Evolutionary conservation across 345 rosid species (phyloP).

Genomic region (Brassica rapa): DNA sequence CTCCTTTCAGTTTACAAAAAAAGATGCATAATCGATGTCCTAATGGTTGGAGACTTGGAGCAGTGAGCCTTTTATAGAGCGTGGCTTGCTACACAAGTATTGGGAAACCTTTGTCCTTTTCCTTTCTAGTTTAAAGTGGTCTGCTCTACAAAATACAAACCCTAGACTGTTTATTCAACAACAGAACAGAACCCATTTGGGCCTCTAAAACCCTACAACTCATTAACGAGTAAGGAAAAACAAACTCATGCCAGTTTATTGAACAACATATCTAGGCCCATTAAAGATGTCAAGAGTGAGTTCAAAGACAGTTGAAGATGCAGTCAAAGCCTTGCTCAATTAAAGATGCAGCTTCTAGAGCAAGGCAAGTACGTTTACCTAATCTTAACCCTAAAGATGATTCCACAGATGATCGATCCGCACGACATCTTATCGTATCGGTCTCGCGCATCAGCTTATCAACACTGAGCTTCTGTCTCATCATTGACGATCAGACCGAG

Average conservation of each 20-base stretch:
- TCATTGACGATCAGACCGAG: conserved; percentile 67
- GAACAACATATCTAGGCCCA: background rate
- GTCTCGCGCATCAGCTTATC: conserved; percentile 53
- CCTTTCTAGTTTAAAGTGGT: background rate
- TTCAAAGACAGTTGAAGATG: conserved; percentile 45
- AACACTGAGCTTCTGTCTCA: conserved; percentile 62
- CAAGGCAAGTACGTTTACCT: conserved; percentile 62
- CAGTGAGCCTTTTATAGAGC: background rate
- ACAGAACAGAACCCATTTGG: background rate
- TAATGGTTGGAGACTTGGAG: background rate
- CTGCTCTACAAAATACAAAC: background rate
- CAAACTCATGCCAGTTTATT: background rate
- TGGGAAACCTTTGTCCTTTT: background rate
- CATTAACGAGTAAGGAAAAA: background rate
- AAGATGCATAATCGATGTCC: background rate
- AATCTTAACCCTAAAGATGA: conserved; percentile 58
- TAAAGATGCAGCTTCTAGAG: conserved; percentile 69
- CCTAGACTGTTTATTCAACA: background rate
- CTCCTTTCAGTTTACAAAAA: background rate
- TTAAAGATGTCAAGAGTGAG: conserved; percentile 30
- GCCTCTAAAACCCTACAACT: background rate
- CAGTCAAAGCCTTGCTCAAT: conserved; percentile 48
- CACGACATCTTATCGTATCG: conserved; percentile 51
- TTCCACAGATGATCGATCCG: conserved; percentile 52
- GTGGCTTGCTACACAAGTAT: background rate